Evolutionary conservation across 2,329 filamentous ascomycete species (phyloP), one percentile per base, ranked within the genome.

Genomic region (Biscogniauxia sp.): DNA sequence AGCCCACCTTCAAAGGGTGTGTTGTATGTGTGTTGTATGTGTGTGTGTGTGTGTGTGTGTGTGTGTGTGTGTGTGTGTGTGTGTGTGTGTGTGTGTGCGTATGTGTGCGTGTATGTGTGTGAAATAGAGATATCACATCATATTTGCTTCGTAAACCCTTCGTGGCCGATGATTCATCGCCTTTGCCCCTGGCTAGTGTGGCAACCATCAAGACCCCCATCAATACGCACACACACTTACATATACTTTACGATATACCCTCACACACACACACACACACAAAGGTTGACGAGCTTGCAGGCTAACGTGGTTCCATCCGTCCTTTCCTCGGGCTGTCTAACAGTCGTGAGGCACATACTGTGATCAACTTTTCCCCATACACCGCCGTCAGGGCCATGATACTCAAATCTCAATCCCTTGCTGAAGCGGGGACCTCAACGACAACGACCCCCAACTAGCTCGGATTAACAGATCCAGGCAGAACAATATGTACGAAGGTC

Each of bases 141-240:
- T 25, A 25, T 7, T 20, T 25, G 50, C 50, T 17, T 20, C 50
- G 19, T 51, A 17, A 20, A 51, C 19, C 19, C n/a, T 25, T 6
- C 50, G 9, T 51, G 17, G 50, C 50, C 50, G 50, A 51, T 25
- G 50, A 51, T 51, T 51, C 50, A 51, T 51, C 19, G 50, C 20
- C 19, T 13, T 20, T 51, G 19, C 50, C 54, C 58, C 57, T 59
- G 57, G 49, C 53, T 37, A 50, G 57, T 62, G 60, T 62, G 60
- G 37, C 60, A 59, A 20, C 54, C 57, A 59, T 50, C 28, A 56
- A 9, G 37, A n/a, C 11, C n/a, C n/a, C 28, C 37, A 45, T 45
- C 11, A 45, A 45, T 6, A 45, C 37, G 11, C 37, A 45, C 37
- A 45, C 37, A 45, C 17, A 45, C 17, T 15, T n/a, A 45, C 11